Evolutionary conservation across 108 stramenopile species (phyloP), one percentile per base, ranked within the genome.

Genomic region (Nitzschia putrida): DNA sequence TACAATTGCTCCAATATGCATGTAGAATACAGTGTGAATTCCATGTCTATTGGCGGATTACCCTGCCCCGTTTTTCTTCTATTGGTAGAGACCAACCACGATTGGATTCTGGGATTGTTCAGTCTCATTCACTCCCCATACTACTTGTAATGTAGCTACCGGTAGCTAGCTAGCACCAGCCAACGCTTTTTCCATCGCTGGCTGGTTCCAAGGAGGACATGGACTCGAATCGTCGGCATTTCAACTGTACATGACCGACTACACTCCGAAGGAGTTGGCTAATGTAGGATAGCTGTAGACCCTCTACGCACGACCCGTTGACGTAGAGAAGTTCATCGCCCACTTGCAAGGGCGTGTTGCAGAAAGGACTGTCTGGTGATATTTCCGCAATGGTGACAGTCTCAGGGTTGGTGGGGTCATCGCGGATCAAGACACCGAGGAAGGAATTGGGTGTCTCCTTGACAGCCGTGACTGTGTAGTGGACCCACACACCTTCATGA

Each of bases 361-460:
- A 18, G 22, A 63, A 63, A 20, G 61, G 61, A 47, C 61, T 63
- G 22, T 63, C 44, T 2, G 14, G 16, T 7, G 61, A 44, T 34
- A 34, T 34, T 24, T 63, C 61, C 1, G 61, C 61, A 22, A 63
- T 11, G 44, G 44, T 38, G 44, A 47, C 24, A 20, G 40, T 47
- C 8, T 63, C n/a, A 22, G 29, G 29, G 29, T 34, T 34, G 29
- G 29, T 34, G 4, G 29, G 29, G 29, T 34, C 29, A 34, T 34
- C 29, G 29, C 29, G 29, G 4, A 34, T 34, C 29, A 34, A 34
- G 3, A 34, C 29, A 3, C 29, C 29, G 4, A 34, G 29, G 29
- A 34, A 34, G 29, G 29, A 34, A 34, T 34, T 4, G 29, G 29
- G 29, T 34, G 29, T 34, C 4, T 34, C 4, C 29, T 34, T 34